phyloP scores from a whole-genome alignment of 805 yeast genomes.

The Yamadazyma scolyti region DNA sequence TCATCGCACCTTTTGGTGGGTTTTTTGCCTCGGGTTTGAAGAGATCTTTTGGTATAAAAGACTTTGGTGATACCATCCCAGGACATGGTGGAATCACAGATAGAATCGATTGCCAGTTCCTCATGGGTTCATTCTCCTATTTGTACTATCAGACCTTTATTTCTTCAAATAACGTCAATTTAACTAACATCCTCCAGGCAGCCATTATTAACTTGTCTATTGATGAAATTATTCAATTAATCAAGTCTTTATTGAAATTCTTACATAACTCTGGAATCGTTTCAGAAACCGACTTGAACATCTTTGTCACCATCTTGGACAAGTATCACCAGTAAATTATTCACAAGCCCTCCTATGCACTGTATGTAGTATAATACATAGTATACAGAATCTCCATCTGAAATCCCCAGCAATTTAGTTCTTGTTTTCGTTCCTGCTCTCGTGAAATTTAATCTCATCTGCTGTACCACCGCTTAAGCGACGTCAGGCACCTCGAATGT shows the following conservation, averaged over 20 bases:
- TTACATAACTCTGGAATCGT: constrained; percentile 33
- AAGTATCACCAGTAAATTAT: constrained; percentile 6
- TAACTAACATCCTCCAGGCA: constrained; percentile 72
- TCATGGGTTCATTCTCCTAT: constrained; percentile 95
- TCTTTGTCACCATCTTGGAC: constrained; percentile 29
- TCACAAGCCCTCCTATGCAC: too few relatives aligned
- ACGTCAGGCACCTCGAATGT: too few relatives aligned
- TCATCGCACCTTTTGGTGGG: constrained; percentile 98
- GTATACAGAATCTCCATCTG: too few relatives aligned
- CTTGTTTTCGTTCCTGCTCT: too few relatives aligned
- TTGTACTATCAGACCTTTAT: constrained; percentile 91
- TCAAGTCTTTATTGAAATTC: constrained; percentile 56
- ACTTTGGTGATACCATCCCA: constrained; percentile 97
- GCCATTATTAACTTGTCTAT: constrained; percentile 67
- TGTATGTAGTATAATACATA: too few relatives aligned
- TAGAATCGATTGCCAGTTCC: constrained; percentile 94
- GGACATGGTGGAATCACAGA: constrained; percentile 99
- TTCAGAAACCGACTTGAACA: constrained; percentile 23
- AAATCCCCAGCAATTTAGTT: too few relatives aligned
- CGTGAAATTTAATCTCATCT: too few relatives aligned
- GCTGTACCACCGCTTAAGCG: too few relatives aligned
- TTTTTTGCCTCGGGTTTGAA: constrained; percentile 97
- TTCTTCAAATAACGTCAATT: constrained; percentile 64
- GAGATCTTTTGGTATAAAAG: constrained; percentile 93
- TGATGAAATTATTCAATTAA: constrained; percentile 61